A percentile compares a stretch with the other conserved stretches of the same genome.
Conservation (phyloP, 78 protist species). For the Mantamonas sphyraenae region DNA sequence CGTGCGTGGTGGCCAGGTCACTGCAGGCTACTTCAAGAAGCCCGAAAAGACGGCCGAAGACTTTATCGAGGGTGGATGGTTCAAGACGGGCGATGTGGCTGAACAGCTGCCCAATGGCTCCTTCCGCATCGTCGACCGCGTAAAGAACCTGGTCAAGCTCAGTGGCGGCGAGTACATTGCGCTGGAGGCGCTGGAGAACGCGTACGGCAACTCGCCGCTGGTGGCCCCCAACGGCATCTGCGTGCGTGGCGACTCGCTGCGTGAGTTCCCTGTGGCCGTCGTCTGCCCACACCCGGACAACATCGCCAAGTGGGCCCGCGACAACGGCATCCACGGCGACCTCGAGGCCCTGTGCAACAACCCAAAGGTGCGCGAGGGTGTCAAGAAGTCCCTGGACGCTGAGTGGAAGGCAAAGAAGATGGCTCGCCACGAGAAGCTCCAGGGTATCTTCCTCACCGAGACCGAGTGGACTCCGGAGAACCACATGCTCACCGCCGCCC, state of each 20-base stretch:
- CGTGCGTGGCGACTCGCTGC: constrained; percentile 22
- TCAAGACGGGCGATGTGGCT: constrained; percentile 78
- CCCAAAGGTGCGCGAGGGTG: background rate
- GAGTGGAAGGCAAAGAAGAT: background rate
- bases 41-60: constrained; percentile 67
- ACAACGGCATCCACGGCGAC: background rate
- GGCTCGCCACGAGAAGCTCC: background rate
- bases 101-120: constrained; percentile 29
- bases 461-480: constrained; percentile 12
- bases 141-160: constrained; percentile 67
- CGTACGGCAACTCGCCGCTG: background rate
- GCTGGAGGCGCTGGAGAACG: constrained; percentile 41
- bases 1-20: constrained; percentile 50
- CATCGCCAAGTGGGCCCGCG: background rate
- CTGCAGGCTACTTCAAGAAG: constrained; percentile 52
- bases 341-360: background rate
- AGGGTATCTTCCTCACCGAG: background rate
- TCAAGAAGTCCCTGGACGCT: background rate
- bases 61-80: constrained; percentile 55
- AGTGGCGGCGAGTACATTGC: constrained; percentile 74
- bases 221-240: constrained; percentile 26
- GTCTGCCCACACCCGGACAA: background rate
- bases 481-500: constrained; percentile 29
- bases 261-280: constrained; percentile 3
- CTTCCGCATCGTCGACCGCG: constrained; percentile 61